Percentiles rank a stretch among this genome's conserved stretches.
phyloP scores from a whole-genome alignment of 345 rosid genomes.

The Cochlearia excelsa region DNA sequence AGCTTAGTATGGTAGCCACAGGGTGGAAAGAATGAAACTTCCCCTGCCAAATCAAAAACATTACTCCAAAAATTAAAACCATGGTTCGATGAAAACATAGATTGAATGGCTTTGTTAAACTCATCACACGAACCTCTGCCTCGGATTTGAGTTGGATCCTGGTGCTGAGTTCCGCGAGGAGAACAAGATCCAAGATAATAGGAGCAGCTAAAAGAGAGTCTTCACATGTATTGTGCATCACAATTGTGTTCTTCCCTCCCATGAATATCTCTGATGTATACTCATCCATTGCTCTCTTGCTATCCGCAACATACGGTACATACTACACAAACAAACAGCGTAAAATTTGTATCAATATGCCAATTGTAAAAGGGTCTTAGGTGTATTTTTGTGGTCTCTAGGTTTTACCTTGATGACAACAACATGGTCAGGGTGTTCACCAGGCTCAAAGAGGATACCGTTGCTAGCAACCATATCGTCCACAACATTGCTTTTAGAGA shows the following conservation, averaged over 20 bases:
- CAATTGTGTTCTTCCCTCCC: conserved; percentile 95
- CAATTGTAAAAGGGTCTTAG: too few species aligned
- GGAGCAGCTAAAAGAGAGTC: conserved; percentile 98
- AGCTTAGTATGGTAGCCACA: conserved; percentile 94
- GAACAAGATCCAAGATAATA: conserved; percentile 90
- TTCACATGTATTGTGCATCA: conserved; percentile 90
- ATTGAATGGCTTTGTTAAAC: too few species aligned
- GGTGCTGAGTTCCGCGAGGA: conserved; percentile 92
- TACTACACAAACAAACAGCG: conserved; percentile 42
- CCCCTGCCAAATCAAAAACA: conserved; percentile 43
- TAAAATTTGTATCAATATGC: neutral
- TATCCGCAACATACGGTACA: conserved; percentile 90
- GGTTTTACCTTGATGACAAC: conserved; percentile 89
- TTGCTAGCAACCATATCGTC: conserved; percentile 99
- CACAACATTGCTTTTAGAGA: conserved; percentile 93
- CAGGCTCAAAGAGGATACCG: conserved; percentile 81
- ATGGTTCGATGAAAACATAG: too few species aligned
- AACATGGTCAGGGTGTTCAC: conserved; percentile 98
- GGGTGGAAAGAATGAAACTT: conserved; percentile 98
- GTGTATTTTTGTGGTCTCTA: too few species aligned
- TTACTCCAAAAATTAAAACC: conserved; percentile 1
- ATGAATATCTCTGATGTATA: conserved; percentile 97
- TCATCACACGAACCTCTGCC: conserved; percentile 58
- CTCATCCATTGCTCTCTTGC: conserved; percentile 99
- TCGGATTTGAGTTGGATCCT: conserved; percentile 90